Evolutionary conservation across 2,329 filamentous ascomycete genomes (phyloP).

Genomic region (Penicillium polonicum): DNA sequence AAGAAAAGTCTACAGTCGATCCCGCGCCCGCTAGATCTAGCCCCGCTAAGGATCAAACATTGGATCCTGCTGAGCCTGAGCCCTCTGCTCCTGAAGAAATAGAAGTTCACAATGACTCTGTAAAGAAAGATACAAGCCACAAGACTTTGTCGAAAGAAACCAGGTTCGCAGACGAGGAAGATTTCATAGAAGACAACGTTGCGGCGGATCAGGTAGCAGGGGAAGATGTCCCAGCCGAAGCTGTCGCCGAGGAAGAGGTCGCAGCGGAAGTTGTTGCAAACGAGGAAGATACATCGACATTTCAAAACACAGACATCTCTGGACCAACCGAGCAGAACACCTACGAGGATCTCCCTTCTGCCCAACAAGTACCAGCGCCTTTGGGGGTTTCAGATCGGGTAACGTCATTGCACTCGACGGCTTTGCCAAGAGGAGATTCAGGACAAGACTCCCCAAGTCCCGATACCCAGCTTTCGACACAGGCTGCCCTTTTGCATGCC

Average conservation of each 20-base stretch:
- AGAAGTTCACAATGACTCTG: neutral
- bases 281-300: constrained; percentile 5
- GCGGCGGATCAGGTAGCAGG: neutral
- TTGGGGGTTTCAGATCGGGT: constrained; percentile 32
- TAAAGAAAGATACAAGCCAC: neutral
- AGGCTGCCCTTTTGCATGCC: constrained; percentile 40
- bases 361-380: constrained; percentile 35
- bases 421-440: constrained; percentile 28
- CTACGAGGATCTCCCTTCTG: constrained; percentile 37
- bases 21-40: neutral
- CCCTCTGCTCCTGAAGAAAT: neutral
- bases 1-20: neutral
- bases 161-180: constrained; percentile 16
- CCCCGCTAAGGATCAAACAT: neutral
- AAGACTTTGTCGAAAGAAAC: constrained; percentile 16
- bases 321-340: constrained; percentile 21
- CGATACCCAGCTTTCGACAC: constrained; percentile 41
- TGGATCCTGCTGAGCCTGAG: neutral
- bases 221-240: neutral
- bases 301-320: constrained; percentile 6
- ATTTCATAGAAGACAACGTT: constrained; percentile 6
- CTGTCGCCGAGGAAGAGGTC: neutral
- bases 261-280: constrained; percentile 1
- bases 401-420: constrained; percentile 42
- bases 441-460: constrained; percentile 23